phyloP scores from a whole-genome alignment of 805 yeast genomes.

The Cyberlindnera misumaiensis region DNA sequence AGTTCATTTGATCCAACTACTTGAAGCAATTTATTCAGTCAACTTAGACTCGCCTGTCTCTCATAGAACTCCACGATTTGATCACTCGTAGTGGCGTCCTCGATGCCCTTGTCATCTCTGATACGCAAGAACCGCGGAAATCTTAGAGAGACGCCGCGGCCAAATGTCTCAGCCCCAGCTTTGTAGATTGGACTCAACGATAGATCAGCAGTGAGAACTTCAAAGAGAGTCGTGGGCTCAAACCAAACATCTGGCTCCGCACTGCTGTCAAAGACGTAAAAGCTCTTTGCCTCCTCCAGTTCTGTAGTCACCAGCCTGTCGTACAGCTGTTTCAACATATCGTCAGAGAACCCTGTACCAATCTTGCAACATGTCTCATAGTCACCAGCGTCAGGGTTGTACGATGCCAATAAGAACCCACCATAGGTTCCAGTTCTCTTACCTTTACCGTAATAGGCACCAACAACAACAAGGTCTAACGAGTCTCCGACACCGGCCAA shows the following conservation, averaged over 20 bases:
- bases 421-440: constrained; percentile 95
- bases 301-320: constrained; percentile 63
- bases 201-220: constrained; percentile 85
- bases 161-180: constrained; percentile 68
- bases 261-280: constrained; percentile 60
- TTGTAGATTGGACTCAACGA: constrained; percentile 85
- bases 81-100: constrained; percentile 80
- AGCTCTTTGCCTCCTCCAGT: constrained; percentile 55
- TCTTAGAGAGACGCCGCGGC: constrained; percentile 79
- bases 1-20: no score
- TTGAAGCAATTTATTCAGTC: no score
- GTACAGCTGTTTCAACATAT: constrained; percentile 54
- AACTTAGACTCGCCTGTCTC: constrained; percentile 41
- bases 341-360: constrained; percentile 96
- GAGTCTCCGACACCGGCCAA: constrained; percentile 95
- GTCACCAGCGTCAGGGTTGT: constrained; percentile 86
- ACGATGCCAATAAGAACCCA: constrained; percentile 86
- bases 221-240: constrained; percentile 79
- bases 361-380: constrained; percentile 94
- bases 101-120: constrained; percentile 80
- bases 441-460: constrained; percentile 91
- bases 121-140: constrained; percentile 82
- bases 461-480: constrained; percentile 84
- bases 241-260: constrained; percentile 93
- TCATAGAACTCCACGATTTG: constrained; percentile 81